phyloP scores from a whole-genome alignment of 768 basidiomycete genomes.

The Rhodotorula kratochvilovae region DNA sequence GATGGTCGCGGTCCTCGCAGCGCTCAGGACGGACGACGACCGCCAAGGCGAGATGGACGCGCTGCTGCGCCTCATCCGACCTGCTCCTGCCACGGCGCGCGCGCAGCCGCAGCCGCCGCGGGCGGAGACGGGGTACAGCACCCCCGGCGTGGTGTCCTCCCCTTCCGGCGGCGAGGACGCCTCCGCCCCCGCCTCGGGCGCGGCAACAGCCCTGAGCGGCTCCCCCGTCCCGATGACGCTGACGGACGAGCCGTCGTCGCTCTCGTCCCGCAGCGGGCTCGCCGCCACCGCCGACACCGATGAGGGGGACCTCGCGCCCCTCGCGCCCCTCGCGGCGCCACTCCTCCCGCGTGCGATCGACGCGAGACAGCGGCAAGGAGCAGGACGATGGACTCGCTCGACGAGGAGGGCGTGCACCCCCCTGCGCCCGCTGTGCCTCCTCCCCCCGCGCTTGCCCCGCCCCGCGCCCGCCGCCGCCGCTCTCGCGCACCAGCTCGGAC shows the following conservation, averaged over 20 bases:
- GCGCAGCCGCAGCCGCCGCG: background rate
- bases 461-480: slow-evolving; percentile 4
- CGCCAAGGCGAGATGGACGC: slow-evolving; percentile 32
- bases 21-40: slow-evolving; percentile 27
- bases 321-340: too few relatives aligned
- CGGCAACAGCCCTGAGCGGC: background rate
- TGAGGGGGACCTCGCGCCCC: too few relatives aligned
- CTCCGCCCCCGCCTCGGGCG: background rate
- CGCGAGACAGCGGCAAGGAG: background rate
- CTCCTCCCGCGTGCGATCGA: background rate
- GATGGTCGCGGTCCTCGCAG: slow-evolving; percentile 27
- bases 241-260: background rate
- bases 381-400: slow-evolving; percentile 13
- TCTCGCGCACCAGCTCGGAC: background rate
- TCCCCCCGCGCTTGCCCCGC: background rate
- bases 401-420: slow-evolving; percentile 2
- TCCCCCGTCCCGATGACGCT: background rate
- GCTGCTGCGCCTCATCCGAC: slow-evolving; percentile 9
- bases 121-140: background rate
- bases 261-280: background rate
- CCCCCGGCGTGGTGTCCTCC: background rate
- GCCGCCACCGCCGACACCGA: too few relatives aligned
- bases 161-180: background rate
- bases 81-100: background rate
- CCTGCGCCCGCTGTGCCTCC: background rate